These are phyloP conservation scores for Verticillium nonalfalfae DNA, from an alignment of 2,329 filamentous ascomycete genomes.

Conservation along the genomic window DNA sequence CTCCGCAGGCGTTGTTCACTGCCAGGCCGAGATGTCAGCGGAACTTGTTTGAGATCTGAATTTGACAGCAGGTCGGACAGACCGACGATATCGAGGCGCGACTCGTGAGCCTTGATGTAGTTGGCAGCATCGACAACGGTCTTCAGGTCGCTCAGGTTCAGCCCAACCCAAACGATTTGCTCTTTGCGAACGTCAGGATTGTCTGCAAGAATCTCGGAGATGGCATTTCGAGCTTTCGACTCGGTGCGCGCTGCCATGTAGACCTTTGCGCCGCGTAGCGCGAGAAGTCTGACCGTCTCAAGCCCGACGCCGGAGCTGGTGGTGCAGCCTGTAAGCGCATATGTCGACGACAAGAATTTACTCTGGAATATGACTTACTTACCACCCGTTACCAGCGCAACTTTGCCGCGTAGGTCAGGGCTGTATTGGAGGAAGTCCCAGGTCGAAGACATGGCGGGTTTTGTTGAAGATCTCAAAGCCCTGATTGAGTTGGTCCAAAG, in stretches of 20 bases:
- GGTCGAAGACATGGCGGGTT: not conserved
- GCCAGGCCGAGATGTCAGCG: not conserved
- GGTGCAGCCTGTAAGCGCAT: not conserved
- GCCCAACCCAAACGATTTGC: slow-evolving; percentile 11
- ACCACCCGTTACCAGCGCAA: slow-evolving; percentile 18
- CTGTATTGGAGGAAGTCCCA: slow-evolving; percentile 12
- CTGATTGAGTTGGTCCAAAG: too few species aligned
- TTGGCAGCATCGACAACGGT: slow-evolving; percentile 13
- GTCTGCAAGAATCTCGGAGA: slow-evolving; percentile 2
- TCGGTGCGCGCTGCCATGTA: slow-evolving; percentile 17
- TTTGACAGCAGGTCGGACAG: not conserved
- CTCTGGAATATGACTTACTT: slow-evolving; percentile 11
- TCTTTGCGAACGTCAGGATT: slow-evolving; percentile 7
- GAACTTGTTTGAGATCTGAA: too few species aligned
- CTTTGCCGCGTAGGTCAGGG: slow-evolving; percentile 15
- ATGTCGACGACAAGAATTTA: not conserved
- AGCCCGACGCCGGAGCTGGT: slow-evolving; percentile 16
- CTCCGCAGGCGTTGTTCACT: slow-evolving; percentile 20
- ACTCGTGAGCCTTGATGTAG: slow-evolving; percentile 13
- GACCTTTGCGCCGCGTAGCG: slow-evolving; percentile 17
- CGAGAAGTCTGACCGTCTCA: slow-evolving; percentile 16
- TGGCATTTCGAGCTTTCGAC: slow-evolving; percentile 10
- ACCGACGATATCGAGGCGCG: slow-evolving; percentile 19
- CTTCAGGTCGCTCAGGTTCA: slow-evolving; percentile 16
- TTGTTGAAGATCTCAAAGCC: not conserved